A percentile compares a stretch with the other conserved stretches of the same genome.
Conservation (phyloP, 2,329 filamentous ascomycete species). For the Emergomyces orientalis region DNA sequence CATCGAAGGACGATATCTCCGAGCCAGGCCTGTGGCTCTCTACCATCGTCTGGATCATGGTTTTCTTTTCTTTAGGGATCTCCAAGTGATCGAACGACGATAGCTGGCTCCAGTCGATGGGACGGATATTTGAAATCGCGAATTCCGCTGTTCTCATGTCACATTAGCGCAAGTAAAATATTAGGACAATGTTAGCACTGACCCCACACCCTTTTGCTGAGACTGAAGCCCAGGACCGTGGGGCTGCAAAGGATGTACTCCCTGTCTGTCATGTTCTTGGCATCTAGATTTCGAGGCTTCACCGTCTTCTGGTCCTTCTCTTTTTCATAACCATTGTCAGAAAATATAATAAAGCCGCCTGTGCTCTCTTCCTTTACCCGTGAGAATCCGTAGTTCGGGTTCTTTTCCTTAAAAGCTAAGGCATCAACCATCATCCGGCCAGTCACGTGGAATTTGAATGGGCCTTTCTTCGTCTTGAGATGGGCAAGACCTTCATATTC, state of each 20-base stretch:
- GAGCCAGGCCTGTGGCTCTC: constrained; percentile 39
- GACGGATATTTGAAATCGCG: constrained; percentile 29
- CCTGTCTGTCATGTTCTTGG: constrained; percentile 8
- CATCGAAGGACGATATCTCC: too few species aligned
- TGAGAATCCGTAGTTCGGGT: too few species aligned
- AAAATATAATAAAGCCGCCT: background rate
- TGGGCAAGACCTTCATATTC: too few species aligned
- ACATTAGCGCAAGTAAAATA: background rate
- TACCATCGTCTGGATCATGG: constrained; percentile 39
- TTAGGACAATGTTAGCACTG: background rate
- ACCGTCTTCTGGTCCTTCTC: constrained; percentile 5
- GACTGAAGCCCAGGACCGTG: too few species aligned
- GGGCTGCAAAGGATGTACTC: constrained; percentile 11
- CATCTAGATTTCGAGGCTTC: constrained; percentile 7
- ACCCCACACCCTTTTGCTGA: constrained; percentile 13
- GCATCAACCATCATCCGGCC: constrained; percentile 14
- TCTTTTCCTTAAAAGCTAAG: constrained; percentile 10
- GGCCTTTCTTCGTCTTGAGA: too few species aligned
- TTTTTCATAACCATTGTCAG: background rate
- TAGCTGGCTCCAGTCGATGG: constrained; percentile 37
- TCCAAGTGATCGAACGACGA: constrained; percentile 42
- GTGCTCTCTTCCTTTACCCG: constrained; percentile 8
- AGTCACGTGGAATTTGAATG: constrained; percentile 8
- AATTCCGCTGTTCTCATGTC: background rate
- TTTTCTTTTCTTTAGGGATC: constrained; percentile 35